Percentiles rank a stretch among this genome's conserved stretches.
phyloP scores from a whole-genome alignment of 345 rosid species.

The Salix caprea region DNA sequence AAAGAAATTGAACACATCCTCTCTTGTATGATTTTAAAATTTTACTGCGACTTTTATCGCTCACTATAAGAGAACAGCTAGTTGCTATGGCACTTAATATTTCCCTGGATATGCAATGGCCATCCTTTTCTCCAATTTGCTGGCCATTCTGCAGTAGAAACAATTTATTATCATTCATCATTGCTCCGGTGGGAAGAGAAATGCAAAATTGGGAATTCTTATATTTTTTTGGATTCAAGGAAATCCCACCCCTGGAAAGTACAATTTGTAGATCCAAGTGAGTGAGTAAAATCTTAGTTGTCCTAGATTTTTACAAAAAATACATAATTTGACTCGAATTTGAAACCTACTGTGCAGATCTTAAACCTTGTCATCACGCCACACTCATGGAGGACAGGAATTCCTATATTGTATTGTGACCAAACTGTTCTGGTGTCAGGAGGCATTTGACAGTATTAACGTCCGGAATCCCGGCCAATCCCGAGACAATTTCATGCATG shows the following conservation, averaged over 20 bases:
- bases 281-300: fast-evolving
- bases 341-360: too few relatives aligned
- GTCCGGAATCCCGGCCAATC: not conserved
- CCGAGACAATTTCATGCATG: not conserved
- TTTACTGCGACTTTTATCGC: not conserved
- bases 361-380: too few relatives aligned
- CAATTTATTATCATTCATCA: not conserved
- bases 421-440: too few relatives aligned
- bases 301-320: fast-evolving
- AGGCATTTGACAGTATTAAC: not conserved
- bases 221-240: too few relatives aligned
- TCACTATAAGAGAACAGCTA: not conserved
- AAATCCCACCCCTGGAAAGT: fast-evolving
- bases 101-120: not conserved
- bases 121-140: not conserved
- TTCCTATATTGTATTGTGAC: not conserved
- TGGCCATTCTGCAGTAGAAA: not conserved
- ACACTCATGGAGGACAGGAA: too few relatives aligned
- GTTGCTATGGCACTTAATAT: not conserved
- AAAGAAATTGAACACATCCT: not conserved
- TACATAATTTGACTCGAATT: too few relatives aligned
- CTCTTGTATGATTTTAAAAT: not conserved
- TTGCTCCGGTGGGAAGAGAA: not conserved
- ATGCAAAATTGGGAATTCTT: not conserved
- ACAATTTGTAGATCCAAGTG: too few relatives aligned